Base-by-base conservation (phyloP, 495 filamentous ascomycete species). In the Penicillium flavigenum region DNA sequence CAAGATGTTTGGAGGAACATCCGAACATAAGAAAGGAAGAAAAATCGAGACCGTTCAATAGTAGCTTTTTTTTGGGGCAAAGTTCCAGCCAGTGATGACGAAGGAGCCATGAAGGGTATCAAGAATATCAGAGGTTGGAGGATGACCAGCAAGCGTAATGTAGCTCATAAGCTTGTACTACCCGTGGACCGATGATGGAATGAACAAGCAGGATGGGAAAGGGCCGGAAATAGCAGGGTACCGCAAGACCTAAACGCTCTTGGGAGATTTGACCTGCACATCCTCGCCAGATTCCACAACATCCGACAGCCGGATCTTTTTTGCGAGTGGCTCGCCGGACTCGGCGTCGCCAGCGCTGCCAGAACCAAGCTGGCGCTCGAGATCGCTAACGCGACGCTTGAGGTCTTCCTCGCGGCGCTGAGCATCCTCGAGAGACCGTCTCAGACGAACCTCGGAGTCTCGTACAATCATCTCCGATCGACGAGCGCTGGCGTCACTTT, bases 341-440 rank as follows among this genome's bases (percentile, higher is more conserved):
- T 76, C 72, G 43, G 55, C 61, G 39, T 63, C 63, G 8, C 57
- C 57, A 5, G 60, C 45, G 41, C 57, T 46, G 51, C 31, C 60
- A 11, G 50, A 50, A 22, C 59, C 61, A 12, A 86, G 51, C 53
- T 89, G 86, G 53, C 73, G 77, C 67, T 96, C 93, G 32, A 92
- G 75, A 55, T 96, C 91, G 41, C 88, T 86, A 6, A 97, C 78
- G 46, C 88, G 83, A 50, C 86, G 79, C 72, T 96, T 96, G 24
- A 97, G 80, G 44, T 88, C 88, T 42, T 89, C 87, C 67, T 96
- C 92, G 22, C 90, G 81, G 47, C 83, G 81, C 66, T 88, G 84
- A 5, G 86, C 81, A 31, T 92, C 88, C 11, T 94, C 87, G 2
- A 96, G 76, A 39, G 86, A 85, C 32, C 83, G 80, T 52, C 86